phyloP scores from a whole-genome alignment of 2,329 filamentous ascomycete species.

The Xylariaceae sp. region DNA sequence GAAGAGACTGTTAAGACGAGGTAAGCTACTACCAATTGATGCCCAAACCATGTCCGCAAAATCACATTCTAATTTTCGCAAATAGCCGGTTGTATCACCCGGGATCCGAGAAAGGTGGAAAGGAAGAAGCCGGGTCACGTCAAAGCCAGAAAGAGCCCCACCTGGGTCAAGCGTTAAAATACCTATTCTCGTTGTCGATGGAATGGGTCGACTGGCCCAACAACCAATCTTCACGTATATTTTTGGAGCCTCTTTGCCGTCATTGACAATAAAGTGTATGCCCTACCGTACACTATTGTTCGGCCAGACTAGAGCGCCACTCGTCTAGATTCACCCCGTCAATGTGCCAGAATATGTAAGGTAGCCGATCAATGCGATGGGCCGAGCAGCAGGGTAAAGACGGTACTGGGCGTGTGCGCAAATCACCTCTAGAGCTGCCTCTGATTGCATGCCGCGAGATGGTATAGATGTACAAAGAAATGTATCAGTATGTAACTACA shows the following conservation, averaged over 20 bases:
- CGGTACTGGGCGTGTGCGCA: neutral
- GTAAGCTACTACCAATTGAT: conserved; percentile 48
- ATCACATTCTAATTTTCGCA: conserved; percentile 39
- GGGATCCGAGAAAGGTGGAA: conserved; percentile 87
- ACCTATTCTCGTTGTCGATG: neutral
- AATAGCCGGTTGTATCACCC: conserved; percentile 83
- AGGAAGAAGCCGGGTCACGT: conserved; percentile 95
- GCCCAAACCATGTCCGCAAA: conserved; percentile 11
- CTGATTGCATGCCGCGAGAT: conserved; percentile 8
- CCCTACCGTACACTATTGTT: too few species aligned
- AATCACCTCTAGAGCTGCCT: conserved; percentile 5
- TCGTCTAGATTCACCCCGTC: too few species aligned
- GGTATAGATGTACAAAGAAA: conserved; percentile 21
- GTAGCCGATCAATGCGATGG: too few species aligned
- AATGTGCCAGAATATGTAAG: too few species aligned
- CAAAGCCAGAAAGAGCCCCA: conserved; percentile 96
- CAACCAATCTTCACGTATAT: conserved; percentile 7
- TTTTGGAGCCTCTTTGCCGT: conserved; percentile 1
- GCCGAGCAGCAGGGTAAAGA: too few species aligned
- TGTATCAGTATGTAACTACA: conserved; percentile 27
- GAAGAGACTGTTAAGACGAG: conserved; percentile 80
- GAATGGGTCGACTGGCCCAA: neutral
- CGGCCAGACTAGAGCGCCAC: too few species aligned
- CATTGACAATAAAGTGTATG: neutral
- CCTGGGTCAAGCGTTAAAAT: conserved; percentile 82